Base-by-base conservation (phyloP, 768 basidiomycete genomes). In the Phlebiopsis gigantea region DNA sequence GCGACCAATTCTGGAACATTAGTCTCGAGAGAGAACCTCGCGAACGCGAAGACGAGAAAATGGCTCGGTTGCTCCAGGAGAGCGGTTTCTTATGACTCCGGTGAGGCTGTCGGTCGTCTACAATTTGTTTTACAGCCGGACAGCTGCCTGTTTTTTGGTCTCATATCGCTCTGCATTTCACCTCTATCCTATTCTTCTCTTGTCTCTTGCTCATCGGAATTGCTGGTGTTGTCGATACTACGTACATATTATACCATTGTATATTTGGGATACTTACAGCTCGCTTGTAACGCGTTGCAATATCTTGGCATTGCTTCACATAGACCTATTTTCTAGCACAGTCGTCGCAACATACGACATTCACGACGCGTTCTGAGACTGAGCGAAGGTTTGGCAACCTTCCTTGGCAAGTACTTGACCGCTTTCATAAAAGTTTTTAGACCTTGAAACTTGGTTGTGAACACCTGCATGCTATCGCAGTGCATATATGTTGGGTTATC, bases 31-130 rank as follows among this genome's bases (percentile, higher is more conserved):
- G 91, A 21, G 96, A 99, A 69, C 96, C 96, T 19, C 80, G 93
- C 59, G 96, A 99, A 72, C 79, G 93, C 46, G 96, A 98, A 63
- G 93, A 96, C 62, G 96, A 97, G 75, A 93, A 93, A 78, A 95
- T 97, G 92, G 90, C 91, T 8, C 79, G 91, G 47, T 73, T 93
- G 57, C 73, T 93, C 43, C 91, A 93, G 67, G 91, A 93, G 71
- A 91, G 88, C 57, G 91, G 91, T 42, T 93, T 93, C 75, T 72
- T 92, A 72, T 92, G 68, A 39, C 34, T 39, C 17, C 34, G 34
- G 2, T 39, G 50, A 39, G 22, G 22, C 22, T 48, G 24, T 30
- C 2, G 6, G 7, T 21, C 21, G n/a, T n/a, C 5, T 51, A 8
- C 31, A 28, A 5, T 19, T 19, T 30, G 4, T 30, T 25, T 22